Base-by-base conservation (phyloP, 129 eudicot genomes). In the Helianthus tuberosus region DNA sequence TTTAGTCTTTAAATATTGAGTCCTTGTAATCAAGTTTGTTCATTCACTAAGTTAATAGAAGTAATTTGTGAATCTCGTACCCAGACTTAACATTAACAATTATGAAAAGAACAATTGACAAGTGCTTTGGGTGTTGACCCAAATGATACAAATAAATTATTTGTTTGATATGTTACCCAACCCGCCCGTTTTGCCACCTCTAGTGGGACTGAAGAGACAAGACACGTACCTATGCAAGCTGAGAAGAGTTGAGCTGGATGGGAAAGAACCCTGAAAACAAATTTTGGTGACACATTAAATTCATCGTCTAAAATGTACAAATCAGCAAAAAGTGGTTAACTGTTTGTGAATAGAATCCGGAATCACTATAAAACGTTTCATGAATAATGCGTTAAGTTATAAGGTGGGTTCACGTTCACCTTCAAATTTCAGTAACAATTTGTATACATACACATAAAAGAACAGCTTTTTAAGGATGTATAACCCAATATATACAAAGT, bases 221-320 rank as follows among this genome's bases (percentile, higher is more conserved):
- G 15, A 53, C 75, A 39, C 60, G 27, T 69, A 91, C 97, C 96
- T 89, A 76, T 79, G 75, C 41, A 80, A 74, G 69, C 77, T 39
- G 51, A 61, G 79, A 63, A 78, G 75, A 32, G 64, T 50, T 16
- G 84, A 64, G 75, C 66, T 62, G 79, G 83, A 68, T 71, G 75
- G 58, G 65, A 52, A 71, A 66, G 46, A 23, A 41, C 71, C 89
- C 95, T 88, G 88, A 74, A 69, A 76, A 32, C 58, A 38, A 44
- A 69, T 54, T 47, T 8, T 59, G 6, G 46, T 8, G 20, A 20
- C 55, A 72, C 54, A 79, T 17, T 52, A 63, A 35, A 38, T 63
- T 49, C 13, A 16, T 7, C 14, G 48, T 63, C 13, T 35, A 63
- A 4, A 13, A 65, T 65, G 55, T 64, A 17, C 64, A 53, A 29